Evolutionary conservation across 202 grass and related monocot genomes (phyloP), one percentile per base, ranked within the genome.

Genomic region (Sporobolus alterniflorus): DNA sequence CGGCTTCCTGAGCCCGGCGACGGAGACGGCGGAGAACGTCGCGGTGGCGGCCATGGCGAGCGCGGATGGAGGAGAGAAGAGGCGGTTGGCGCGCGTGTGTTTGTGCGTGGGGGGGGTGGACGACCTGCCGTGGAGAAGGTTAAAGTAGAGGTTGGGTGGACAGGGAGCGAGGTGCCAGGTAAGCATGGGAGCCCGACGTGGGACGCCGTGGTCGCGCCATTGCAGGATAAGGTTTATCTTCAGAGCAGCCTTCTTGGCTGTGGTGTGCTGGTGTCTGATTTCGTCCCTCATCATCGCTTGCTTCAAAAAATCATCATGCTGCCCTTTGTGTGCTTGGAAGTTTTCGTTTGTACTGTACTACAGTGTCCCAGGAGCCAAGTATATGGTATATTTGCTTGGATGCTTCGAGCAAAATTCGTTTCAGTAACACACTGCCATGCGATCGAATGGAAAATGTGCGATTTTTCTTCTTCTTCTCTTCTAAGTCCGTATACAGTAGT

Each of bases 161-260:
- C 62, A 56, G 55, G 75, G 46, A 78, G 20, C 55, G 9, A 29
- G 42, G 74, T 51, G 69, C 79, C 74, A 89, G 40, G 64, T 92
- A 86, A 73, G 69, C 79, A 21, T 20, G 8, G 24, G 64, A 34
- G 59, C 73, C 86, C 80, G 57, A 84, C 79, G 90, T 89, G 90
- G 79, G 71, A 5, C 21, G 75, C 64, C 81, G 32, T 72, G 47
- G 79, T 71, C n/a, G 79, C 77, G 73, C 64, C 82, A 42, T 75
- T 36, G 83, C 49, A 50, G 70, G 83, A 89, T 92, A 89, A 82
- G 83, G 75, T 67, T 92, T 86, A 90, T 90, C 88, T 77, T 33
- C 18, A 41, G 41, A 54, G 11, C 42, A 18, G 73, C 11, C 73
- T 79, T 42, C 71, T 74, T 69, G 69, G 86, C 7, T 80, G 62